Evolutionary conservation across 371 early-diverging fungal genomes (phyloP).

Genomic region (Mucor racemosus): DNA sequence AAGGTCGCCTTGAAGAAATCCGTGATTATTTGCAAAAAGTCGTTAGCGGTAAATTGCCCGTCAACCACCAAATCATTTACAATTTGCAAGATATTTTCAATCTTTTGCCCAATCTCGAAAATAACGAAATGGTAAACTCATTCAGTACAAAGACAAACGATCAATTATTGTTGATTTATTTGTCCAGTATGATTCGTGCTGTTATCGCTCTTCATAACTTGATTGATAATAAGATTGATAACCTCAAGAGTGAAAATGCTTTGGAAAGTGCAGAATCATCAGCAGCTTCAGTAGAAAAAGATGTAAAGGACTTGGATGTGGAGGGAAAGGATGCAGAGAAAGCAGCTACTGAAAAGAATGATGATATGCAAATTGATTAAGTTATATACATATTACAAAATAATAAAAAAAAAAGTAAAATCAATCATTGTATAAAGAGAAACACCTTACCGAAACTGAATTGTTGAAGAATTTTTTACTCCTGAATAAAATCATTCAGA

Average conservation of each 20-base stretch:
- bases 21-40: constrained; percentile 88
- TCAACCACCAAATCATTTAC: constrained; percentile 95
- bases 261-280: constrained; percentile 30
- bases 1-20: constrained; percentile 84
- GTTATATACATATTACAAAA: neutral
- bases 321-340: constrained; percentile 13
- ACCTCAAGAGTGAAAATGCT: constrained; percentile 55
- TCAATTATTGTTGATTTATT: constrained; percentile 89
- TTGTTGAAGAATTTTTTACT: too few species aligned
- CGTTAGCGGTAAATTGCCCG: constrained; percentile 81
- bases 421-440: too few species aligned
- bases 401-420: neutral
- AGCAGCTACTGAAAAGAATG: constrained; percentile 18
- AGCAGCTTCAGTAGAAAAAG: constrained; percentile 15
- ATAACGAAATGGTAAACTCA: constrained; percentile 72
- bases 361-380: constrained; percentile 33
- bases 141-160: constrained; percentile 97
- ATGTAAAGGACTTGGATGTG: constrained; percentile 16
- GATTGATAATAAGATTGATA: constrained; percentile 90
- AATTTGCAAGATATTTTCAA: constrained; percentile 97
- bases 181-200: constrained; percentile 87
- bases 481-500: too few species aligned
- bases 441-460: too few species aligned
- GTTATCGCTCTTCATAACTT: constrained; percentile 96
- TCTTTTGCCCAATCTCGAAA: constrained; percentile 86